Evolutionary conservation across 129 eudicot species (phyloP).

Genomic region (Gnaphalium uliginosum): DNA sequence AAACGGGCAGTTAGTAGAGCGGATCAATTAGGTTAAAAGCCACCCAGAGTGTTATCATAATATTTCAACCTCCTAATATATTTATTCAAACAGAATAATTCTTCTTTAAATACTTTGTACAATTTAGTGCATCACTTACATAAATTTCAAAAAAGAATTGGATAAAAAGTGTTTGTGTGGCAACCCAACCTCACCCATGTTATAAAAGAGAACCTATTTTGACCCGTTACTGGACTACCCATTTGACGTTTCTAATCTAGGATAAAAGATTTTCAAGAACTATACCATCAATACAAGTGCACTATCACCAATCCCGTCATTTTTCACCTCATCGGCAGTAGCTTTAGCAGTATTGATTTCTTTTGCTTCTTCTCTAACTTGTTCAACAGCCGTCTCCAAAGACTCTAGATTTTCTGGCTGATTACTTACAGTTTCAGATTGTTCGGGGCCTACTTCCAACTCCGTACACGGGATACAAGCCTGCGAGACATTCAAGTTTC

Average conservation of each 20-base stretch:
- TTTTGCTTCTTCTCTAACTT: constrained; percentile 72
- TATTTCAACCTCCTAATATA: too few species aligned
- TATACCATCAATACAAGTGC: constrained; percentile 66
- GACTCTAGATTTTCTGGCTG: constrained; percentile 50
- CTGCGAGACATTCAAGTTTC: constrained; percentile 58
- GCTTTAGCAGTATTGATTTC: constrained; percentile 68
- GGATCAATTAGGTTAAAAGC: too few species aligned
- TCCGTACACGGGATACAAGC: constrained; percentile 35
- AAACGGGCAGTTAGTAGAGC: too few species aligned
- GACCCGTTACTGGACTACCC: neutral
- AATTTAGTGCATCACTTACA: too few species aligned
- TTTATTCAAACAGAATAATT: too few species aligned
- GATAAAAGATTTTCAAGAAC: constrained; percentile 15
- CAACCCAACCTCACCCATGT: neutral
- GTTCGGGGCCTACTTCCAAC: constrained; percentile 25
- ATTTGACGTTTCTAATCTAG: neutral
- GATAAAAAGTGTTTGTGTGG: neutral
- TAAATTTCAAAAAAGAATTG: too few species aligned
- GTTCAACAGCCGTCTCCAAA: constrained; percentile 58
- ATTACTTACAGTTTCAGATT: constrained; percentile 26
- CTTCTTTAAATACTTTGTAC: too few species aligned
- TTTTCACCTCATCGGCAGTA: constrained; percentile 63
- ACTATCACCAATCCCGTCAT: constrained; percentile 73
- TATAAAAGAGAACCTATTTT: neutral
- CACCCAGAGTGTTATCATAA: too few species aligned